phyloP scores from a whole-genome alignment of 768 basidiomycete genomes.

The Boletus rubroflammeus region DNA sequence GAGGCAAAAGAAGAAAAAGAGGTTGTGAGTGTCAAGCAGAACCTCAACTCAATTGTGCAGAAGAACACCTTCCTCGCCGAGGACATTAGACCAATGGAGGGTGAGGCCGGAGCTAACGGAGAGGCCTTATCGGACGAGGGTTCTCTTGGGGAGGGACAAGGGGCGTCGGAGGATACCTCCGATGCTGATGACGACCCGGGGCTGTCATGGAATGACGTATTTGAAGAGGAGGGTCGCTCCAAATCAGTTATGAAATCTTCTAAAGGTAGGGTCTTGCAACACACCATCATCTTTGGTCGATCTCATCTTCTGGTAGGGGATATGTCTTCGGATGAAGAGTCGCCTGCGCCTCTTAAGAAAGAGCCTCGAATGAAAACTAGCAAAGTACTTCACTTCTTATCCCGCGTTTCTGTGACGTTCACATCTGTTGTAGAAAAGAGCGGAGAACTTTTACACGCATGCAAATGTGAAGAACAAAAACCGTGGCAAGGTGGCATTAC shows the following conservation, averaged over 20 bases:
- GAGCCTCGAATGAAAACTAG: slow-evolving; percentile 88
- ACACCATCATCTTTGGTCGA: neutral
- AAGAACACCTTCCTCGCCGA: slow-evolving; percentile 85
- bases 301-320: slow-evolving; percentile 27
- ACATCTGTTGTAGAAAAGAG: slow-evolving; percentile 61
- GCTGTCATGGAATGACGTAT: slow-evolving; percentile 86
- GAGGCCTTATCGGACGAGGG: slow-evolving; percentile 30
- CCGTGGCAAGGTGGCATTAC: slow-evolving; percentile 56
- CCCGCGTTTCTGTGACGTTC: slow-evolving; percentile 1
- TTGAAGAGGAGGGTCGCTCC: slow-evolving; percentile 48
- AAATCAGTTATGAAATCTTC: slow-evolving; percentile 7
- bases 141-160: slow-evolving; percentile 43
- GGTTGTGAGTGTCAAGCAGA: slow-evolving; percentile 74
- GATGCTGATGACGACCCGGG: slow-evolving; percentile 42
- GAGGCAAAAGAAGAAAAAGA: slow-evolving; percentile 34
- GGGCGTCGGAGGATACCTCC: slow-evolving; percentile 32
- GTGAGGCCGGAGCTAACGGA: slow-evolving; percentile 36
- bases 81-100: slow-evolving; percentile 69
- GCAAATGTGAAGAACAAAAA: slow-evolving; percentile 90
- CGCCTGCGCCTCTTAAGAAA: slow-evolving; percentile 42
- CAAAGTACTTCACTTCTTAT: slow-evolving; percentile 52
- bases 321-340: slow-evolving; percentile 33
- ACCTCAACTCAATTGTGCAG: slow-evolving; percentile 81
- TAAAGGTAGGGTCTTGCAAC: slow-evolving; percentile 18
- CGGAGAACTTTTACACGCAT: slow-evolving; percentile 81